Base-by-base conservation (phyloP, 768 basidiomycete genomes). In the Phylloporus rhodoxanthus region DNA sequence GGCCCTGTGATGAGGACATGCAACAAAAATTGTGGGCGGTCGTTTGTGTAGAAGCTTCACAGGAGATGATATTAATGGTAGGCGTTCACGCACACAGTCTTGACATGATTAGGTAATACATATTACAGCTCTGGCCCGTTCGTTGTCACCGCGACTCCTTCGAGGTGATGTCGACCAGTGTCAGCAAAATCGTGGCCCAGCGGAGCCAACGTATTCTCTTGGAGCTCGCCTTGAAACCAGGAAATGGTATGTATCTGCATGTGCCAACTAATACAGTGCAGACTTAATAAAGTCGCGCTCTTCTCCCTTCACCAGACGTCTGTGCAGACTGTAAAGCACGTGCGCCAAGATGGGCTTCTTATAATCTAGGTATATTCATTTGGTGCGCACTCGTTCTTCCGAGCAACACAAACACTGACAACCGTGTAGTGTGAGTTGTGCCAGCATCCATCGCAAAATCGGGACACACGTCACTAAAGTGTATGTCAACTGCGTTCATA, bases 381-480 rank as follows among this genome's bases (percentile, higher is more conserved):
- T 94, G 90, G 87, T 87, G 62, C 43, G 72, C 64, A 40, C n/a
- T 10, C 5, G 7, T 14, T 26, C 19, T 41, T 21, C 32, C 7
- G 28, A 21, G 56, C 13, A 42, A 42, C 15, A 40, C 42, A 43
- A 37, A 49, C 29, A 51, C 53, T 51, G 26, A 54, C 43, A 38
- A 28, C 32, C 44, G 45, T 54, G 30, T 52, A 93, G 92, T 59
- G 75, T 91, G 37, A 80, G 79, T 57, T 97, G 94, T 64, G 94
- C 94, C 14, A 86, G 87, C 51, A 81, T 95, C 44, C 94, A 97
- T 71, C 79, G 94, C 46, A 95, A 94, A 73, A 84, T 97, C 51
- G 94, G 94, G 2, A 94, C 91, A 5, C 94, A 97, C 65, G 75
- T 92, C 56, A 82, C 87, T 0, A 93, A 96, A 81, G 89, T 97